phyloP scores from a whole-genome alignment of 2,329 filamentous ascomycete species.

The Cladophialophora chaetospira region DNA sequence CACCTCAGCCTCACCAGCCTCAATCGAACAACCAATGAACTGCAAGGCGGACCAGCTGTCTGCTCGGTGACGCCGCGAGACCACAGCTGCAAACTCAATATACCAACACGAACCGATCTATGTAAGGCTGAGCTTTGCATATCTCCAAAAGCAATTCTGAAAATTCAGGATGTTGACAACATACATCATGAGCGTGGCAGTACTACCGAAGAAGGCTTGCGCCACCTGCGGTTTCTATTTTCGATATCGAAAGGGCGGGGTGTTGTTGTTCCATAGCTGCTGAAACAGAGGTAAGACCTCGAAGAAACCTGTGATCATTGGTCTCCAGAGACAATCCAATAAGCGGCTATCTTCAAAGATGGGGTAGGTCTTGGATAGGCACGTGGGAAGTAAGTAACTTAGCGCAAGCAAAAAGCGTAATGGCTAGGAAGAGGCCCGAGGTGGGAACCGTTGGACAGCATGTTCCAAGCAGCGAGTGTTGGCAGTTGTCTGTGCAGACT shows the following conservation, averaged over 20 bases:
- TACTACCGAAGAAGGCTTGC: background rate
- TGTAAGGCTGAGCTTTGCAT: background rate
- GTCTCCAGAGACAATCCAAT: background rate
- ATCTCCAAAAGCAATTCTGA: background rate
- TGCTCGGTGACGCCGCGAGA: background rate
- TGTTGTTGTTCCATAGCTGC: background rate
- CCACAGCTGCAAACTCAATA: background rate
- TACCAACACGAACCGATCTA: background rate
- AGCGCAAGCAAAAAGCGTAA: background rate
- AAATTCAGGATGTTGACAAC: background rate
- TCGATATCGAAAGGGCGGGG: background rate
- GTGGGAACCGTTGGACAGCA: background rate
- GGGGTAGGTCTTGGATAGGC: background rate
- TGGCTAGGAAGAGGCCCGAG: background rate
- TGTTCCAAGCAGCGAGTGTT: background rate
- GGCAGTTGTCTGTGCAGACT: background rate
- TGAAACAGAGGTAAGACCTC: background rate
- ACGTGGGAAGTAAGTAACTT: background rate
- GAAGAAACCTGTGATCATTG: background rate
- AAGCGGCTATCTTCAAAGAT: background rate
- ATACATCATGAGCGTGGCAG: background rate
- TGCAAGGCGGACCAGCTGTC: background rate
- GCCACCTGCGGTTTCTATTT: background rate
- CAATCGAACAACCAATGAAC: slow-evolving; percentile 3
- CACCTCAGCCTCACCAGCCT: slow-evolving; percentile 11